Conservation (phyloP, 2,329 filamentous ascomycete genomes). For the Fonsecaea erecta region DNA sequence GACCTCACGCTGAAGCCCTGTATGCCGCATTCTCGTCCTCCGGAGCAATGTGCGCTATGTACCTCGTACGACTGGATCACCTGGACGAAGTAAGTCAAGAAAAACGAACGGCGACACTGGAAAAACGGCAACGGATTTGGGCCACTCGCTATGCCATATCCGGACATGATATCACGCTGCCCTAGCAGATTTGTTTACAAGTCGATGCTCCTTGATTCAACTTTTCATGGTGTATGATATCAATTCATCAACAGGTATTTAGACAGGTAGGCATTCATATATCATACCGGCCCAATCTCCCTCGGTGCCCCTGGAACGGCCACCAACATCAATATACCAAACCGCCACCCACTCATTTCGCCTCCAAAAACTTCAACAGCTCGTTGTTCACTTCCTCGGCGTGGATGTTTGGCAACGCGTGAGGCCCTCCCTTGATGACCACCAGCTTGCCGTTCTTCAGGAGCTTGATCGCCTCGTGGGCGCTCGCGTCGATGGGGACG, state of each 20-base stretch:
- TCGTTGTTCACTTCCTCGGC: slow-evolving; percentile 10
- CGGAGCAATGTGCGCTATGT: not conserved
- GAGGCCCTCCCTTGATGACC: slow-evolving; percentile 5
- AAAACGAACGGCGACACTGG: not conserved
- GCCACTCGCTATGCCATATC: not conserved
- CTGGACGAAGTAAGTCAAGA: not conserved
- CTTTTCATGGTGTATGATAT: not conserved
- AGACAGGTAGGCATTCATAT: not conserved
- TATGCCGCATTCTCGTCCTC: slow-evolving; percentile 60
- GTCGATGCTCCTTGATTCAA: not conserved
- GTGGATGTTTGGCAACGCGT: slow-evolving; percentile 16
- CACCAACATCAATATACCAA: too few relatives aligned
- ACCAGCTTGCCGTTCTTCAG: slow-evolving; percentile 10
- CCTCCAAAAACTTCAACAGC: slow-evolving; percentile 18
- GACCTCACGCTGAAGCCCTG: slow-evolving; percentile 89
- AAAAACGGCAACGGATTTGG: not conserved
- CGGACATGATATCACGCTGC: not conserved
- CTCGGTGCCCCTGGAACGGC: not conserved
- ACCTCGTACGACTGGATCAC: not conserved
- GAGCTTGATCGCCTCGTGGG: slow-evolving; percentile 12
- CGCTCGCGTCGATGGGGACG: slow-evolving; percentile 10
- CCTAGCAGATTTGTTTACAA: not conserved
- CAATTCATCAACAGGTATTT: not conserved
- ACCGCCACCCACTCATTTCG: not conserved
- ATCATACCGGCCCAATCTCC: not conserved